Evolutionary conservation across 345 rosid species (phyloP), one percentile per base, ranked within the genome.

Genomic region (Atalantia buxifolia): DNA sequence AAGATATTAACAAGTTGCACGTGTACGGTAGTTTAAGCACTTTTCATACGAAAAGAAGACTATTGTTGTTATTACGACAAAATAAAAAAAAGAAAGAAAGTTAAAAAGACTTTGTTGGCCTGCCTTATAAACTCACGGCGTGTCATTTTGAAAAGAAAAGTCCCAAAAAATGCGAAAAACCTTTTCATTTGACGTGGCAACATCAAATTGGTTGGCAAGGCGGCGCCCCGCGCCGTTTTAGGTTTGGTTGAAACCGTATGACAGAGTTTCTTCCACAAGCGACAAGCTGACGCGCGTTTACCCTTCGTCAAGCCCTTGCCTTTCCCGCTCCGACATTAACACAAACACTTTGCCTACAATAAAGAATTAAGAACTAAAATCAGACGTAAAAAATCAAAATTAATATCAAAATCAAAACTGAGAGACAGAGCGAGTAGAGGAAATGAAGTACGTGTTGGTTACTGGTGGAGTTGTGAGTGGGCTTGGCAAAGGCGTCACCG

Each of bases 391-490:
- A 71, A 50, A 33, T n/a, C 16, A 45, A 40, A 40, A 38, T 38
- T 9, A 38, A 36, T 6, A 31, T 27, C 9, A 38, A 45, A 45
- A 45, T 13, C 18, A 45, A 13, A 45, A 45, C 50, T 0, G 50
- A 45, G 50, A 30, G 27, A 72, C 68, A 31, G n/a, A 62, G 30
- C 27, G 64, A 30, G 4, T 4, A 13, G 50, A 45, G 68, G 60
- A 55, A 83, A 95, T 95, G 98, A 95, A 95, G 92, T 95, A 91
- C 87, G 98, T 95, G 38, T 75, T 95, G 82, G 96, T 95, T 62
- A 90, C 97, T 4, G 99, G 98, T 50, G 99, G 99, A 82, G 99
- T 95, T 45, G 99, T 95, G 38, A 95, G 99, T 74, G 99, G 99
- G 36, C 94, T 95, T 53, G 99, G 99, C 75, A 95, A 95, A 79